These are phyloP conservation scores for Backusella mclennaniae DNA, from an alignment of 192 early-diverging fungal genomes.

Conservation along the genomic window DNA sequence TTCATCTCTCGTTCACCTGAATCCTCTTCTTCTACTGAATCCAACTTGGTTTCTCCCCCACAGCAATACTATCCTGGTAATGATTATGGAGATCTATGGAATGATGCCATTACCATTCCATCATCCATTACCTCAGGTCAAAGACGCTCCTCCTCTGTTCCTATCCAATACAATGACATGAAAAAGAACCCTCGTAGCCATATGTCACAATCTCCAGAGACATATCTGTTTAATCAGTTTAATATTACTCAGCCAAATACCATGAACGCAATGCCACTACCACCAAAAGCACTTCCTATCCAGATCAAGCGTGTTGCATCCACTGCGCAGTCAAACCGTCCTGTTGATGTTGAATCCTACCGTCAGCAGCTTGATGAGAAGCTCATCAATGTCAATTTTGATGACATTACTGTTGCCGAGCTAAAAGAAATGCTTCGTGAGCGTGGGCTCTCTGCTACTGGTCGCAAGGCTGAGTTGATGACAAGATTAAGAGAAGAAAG, in stretches of 20 bases:
- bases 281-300: slow-evolving; percentile 5
- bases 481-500: slow-evolving; percentile 2
- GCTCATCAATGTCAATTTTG: slow-evolving; percentile 22
- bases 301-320: slow-evolving; percentile 3
- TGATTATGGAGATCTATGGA: not conserved
- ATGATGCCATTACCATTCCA: not conserved
- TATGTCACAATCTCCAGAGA: not conserved
- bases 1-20: slow-evolving; percentile 11
- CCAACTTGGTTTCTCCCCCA: slow-evolving; percentile 7
- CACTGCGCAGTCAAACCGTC: not conserved
- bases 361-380: slow-evolving; percentile 13
- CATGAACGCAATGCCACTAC: not conserved
- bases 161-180: not conserved
- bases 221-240: not conserved
- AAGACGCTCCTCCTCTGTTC: slow-evolving; percentile 10
- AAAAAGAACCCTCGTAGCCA: not conserved
- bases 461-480: slow-evolving; percentile 23
- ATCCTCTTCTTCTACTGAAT: slow-evolving; percentile 12
- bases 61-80: not conserved
- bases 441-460: slow-evolving; percentile 3
- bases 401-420: slow-evolving; percentile 30
- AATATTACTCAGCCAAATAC: not conserved
- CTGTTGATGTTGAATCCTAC: not conserved
- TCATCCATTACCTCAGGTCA: no score
- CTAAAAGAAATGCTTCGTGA: slow-evolving; percentile 24